Percentiles rank a stretch among this genome's conserved stretches.
phyloP scores from a whole-genome alignment of 2,329 filamentous ascomycete species.

The Aspergillus candidus region DNA sequence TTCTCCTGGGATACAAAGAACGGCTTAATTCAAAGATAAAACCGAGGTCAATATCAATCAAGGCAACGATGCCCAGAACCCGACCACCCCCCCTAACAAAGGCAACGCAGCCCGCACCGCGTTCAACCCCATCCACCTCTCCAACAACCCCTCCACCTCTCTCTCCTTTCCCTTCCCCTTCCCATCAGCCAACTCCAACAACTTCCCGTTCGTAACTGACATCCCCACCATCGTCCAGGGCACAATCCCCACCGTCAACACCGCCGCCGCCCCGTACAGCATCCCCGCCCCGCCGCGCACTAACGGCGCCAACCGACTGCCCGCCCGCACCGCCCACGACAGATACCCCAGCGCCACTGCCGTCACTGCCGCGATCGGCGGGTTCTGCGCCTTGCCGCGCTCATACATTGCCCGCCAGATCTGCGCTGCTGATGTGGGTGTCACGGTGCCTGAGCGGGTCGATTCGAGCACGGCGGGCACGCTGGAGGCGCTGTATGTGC shows the following conservation, averaged over 20 bases:
- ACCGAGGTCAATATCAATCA: neutral
- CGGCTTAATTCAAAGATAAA: too few species aligned
- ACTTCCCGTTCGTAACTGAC: slow-evolving; percentile 21
- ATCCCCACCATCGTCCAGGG: slow-evolving; percentile 30
- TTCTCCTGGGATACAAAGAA: too few species aligned
- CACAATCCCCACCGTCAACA: slow-evolving; percentile 26
- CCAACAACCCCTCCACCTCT: slow-evolving; percentile 13
- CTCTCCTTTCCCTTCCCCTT: slow-evolving; percentile 9
- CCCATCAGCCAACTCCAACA: slow-evolving; percentile 18
- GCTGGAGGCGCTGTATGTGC: slow-evolving; percentile 18
- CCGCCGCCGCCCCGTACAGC: slow-evolving; percentile 24
- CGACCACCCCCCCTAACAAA: slow-evolving; percentile 12
- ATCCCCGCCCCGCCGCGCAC: slow-evolving; percentile 5
- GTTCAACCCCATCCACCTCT: slow-evolving; percentile 19
- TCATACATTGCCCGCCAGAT: slow-evolving; percentile 18
- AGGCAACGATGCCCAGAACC: slow-evolving; percentile 4
- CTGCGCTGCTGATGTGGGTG: slow-evolving; percentile 8
- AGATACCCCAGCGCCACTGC: slow-evolving; percentile 23
- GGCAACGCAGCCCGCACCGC: slow-evolving; percentile 16
- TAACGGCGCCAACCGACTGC: slow-evolving; percentile 10
- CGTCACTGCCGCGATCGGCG: slow-evolving; percentile 18
- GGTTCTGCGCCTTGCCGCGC: slow-evolving; percentile 19
- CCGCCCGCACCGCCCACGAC: slow-evolving; percentile 20
- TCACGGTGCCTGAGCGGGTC: slow-evolving; percentile 5
- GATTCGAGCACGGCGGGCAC: slow-evolving; percentile 22